phyloP scores from a whole-genome alignment of 1,139 yeast species.

The Taphrina communis region DNA sequence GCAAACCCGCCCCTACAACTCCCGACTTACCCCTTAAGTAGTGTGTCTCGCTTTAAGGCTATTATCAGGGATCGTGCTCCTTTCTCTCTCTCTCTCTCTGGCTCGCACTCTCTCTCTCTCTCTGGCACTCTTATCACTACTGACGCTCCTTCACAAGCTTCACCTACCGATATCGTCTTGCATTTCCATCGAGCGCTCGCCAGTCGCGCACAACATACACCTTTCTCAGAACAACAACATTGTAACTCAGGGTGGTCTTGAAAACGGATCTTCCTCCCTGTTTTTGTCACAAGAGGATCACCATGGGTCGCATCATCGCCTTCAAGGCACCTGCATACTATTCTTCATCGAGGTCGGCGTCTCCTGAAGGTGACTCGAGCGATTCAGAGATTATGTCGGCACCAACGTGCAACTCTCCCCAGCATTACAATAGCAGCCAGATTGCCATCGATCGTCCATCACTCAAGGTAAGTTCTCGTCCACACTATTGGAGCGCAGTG shows the following conservation, averaged over 20 bases:
- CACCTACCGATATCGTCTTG: too few species aligned
- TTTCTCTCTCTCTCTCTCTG: too few species aligned
- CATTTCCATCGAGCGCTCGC: too few species aligned
- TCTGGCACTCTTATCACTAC: neutral
- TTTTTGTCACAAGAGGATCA: neutral
- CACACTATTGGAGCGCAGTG: neutral
- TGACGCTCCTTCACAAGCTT: too few species aligned
- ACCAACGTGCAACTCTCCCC: constrained; percentile 13
- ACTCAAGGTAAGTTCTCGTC: neutral
- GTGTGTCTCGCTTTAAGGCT: neutral
- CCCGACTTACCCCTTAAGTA: constrained; percentile 11
- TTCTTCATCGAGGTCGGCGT: constrained; percentile 22
- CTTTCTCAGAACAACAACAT: neutral
- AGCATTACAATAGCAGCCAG: neutral
- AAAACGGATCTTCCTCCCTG: neutral
- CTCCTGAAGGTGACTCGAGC: constrained; percentile 30
- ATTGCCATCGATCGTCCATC: constrained; percentile 7
- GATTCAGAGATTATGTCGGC: constrained; percentile 19
- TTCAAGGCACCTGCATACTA: constrained; percentile 39
- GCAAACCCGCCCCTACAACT: neutral
- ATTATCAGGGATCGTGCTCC: too few species aligned
- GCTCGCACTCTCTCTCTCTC: neutral
- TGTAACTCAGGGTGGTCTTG: neutral
- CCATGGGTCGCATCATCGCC: constrained; percentile 40
- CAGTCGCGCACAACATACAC: too few species aligned